Evolutionary conservation across 192 early-diverging fungal genomes (phyloP).

Genomic region (Podochytrium sp.): DNA sequence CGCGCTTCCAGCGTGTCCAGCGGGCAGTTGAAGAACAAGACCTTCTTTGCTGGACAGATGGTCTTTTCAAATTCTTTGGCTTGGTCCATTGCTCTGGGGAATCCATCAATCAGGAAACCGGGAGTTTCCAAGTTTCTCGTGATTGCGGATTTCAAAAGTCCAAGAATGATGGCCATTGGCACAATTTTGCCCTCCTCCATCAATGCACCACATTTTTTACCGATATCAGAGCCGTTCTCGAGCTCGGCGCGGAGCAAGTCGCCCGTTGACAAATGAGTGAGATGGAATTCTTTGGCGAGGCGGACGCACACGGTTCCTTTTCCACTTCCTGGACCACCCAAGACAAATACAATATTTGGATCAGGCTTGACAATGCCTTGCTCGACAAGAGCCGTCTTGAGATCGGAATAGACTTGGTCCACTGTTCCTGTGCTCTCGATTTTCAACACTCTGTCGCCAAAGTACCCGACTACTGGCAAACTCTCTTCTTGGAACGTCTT

Average conservation of each 20-base stretch:
- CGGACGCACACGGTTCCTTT: conserved; percentile 86
- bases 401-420: conserved; percentile 12
- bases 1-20: conserved; percentile 49
- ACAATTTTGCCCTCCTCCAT: conserved; percentile 97
- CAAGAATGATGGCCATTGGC: conserved; percentile 85
- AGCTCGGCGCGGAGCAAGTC: conserved; percentile 93
- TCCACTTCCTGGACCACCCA: conserved; percentile 49
- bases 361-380: neutral
- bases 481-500: conserved; percentile 45
- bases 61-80: conserved; percentile 54
- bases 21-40: conserved; percentile 55
- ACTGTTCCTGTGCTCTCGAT: conserved; percentile 30
- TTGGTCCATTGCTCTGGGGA: conserved; percentile 65
- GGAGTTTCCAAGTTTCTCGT: conserved; percentile 52
- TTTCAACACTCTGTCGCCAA: conserved; percentile 29
- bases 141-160: conserved; percentile 83
- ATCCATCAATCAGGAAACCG: conserved; percentile 68
- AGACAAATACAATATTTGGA: conserved; percentile 28
- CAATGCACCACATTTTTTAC: conserved; percentile 80
- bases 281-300: conserved; percentile 83
- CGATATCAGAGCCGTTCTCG: conserved; percentile 48
- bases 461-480: conserved; percentile 51
- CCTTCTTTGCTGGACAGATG: conserved; percentile 39
- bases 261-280: conserved; percentile 93
- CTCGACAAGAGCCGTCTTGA: neutral